Conservation (phyloP, 2,329 filamentous ascomycete species). For the Xylogone sp. region DNA sequence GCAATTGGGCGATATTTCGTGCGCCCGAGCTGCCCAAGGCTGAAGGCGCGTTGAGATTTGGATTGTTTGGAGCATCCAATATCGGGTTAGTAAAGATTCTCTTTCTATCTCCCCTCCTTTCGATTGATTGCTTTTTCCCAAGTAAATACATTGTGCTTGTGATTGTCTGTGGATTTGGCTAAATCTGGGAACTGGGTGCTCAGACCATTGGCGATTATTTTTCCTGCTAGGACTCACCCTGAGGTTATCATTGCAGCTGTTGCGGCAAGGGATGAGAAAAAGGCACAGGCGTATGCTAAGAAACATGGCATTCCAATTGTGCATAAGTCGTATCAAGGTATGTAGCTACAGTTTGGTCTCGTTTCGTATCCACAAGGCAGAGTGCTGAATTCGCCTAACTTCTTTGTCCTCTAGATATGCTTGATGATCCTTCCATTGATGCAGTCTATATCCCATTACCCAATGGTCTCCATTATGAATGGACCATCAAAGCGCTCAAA, state of each 20-base stretch:
- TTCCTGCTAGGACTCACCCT: slow-evolving; percentile 47
- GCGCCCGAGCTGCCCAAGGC: slow-evolving; percentile 12
- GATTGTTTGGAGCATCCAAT: slow-evolving; percentile 31
- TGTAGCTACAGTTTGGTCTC: background rate
- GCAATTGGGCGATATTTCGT: slow-evolving; percentile 9
- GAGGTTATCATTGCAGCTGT: slow-evolving; percentile 50
- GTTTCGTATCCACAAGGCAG: background rate
- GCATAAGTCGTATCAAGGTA: slow-evolving; percentile 45
- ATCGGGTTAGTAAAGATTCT: slow-evolving; percentile 24
- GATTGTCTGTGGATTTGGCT: background rate
- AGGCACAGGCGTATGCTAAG: slow-evolving; percentile 46
- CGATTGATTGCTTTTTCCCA: too few species aligned
- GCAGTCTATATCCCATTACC: slow-evolving; percentile 49
- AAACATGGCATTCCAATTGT: slow-evolving; percentile 48
- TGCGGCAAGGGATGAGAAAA: slow-evolving; percentile 44
- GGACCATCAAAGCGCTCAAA: slow-evolving; percentile 42
- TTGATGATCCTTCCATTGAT: slow-evolving; percentile 40
- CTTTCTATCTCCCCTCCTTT: too few species aligned
- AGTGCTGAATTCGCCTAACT: background rate
- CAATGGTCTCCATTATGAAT: slow-evolving; percentile 39
- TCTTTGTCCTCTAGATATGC: slow-evolving; percentile 21
- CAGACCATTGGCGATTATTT: slow-evolving; percentile 40
- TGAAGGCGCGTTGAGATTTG: slow-evolving; percentile 26
- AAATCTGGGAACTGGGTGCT: too few species aligned
- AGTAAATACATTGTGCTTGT: too few species aligned